phyloP scores from a whole-genome alignment of 768 basidiomycete species.

The Xanthoconium purpureum region DNA sequence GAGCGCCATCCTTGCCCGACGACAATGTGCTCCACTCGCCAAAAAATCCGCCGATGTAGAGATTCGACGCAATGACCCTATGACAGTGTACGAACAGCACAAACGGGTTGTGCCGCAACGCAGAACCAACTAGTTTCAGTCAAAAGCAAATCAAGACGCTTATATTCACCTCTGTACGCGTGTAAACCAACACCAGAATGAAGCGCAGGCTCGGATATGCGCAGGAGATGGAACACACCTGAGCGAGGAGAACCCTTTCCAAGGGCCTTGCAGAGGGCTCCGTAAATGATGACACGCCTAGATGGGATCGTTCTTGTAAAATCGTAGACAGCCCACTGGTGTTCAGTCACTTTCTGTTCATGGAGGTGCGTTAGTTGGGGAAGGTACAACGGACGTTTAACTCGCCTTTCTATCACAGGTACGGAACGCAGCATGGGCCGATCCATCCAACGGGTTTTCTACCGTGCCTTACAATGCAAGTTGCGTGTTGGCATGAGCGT shows the following conservation, averaged over 20 bases:
- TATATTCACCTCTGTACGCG: neutral
- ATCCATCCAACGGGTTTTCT: slow-evolving; percentile 11
- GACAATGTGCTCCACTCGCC: slow-evolving; percentile 52
- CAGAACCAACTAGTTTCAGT: slow-evolving; percentile 49
- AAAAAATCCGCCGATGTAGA: slow-evolving; percentile 59
- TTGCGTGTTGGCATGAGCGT: neutral
- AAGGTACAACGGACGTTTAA: neutral
- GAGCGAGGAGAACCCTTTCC: slow-evolving; percentile 61
- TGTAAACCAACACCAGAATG: neutral
- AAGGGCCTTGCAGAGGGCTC: slow-evolving; percentile 46
- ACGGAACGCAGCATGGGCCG: slow-evolving; percentile 21
- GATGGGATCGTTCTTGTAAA: slow-evolving; percentile 45
- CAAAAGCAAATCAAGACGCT: neutral
- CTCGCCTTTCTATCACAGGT: slow-evolving; percentile 30
- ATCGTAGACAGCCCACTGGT: slow-evolving; percentile 65
- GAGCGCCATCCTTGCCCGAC: slow-evolving; percentile 8
- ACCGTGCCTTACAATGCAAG: slow-evolving; percentile 3
- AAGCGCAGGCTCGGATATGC: neutral
- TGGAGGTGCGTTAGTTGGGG: neutral
- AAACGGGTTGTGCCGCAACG: slow-evolving; percentile 64
- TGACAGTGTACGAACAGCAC: slow-evolving; percentile 68
- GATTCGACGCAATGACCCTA: slow-evolving; percentile 59
- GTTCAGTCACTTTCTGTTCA: slow-evolving; percentile 44
- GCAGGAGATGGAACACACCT: slow-evolving; percentile 35
- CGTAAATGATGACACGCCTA: slow-evolving; percentile 57